A percentile compares a stretch with the other conserved stretches of the same genome.
These are phyloP conservation scores for Nicotiana benthamiana DNA, from an alignment of 257 asterid species.

Conservation along the genomic window DNA sequence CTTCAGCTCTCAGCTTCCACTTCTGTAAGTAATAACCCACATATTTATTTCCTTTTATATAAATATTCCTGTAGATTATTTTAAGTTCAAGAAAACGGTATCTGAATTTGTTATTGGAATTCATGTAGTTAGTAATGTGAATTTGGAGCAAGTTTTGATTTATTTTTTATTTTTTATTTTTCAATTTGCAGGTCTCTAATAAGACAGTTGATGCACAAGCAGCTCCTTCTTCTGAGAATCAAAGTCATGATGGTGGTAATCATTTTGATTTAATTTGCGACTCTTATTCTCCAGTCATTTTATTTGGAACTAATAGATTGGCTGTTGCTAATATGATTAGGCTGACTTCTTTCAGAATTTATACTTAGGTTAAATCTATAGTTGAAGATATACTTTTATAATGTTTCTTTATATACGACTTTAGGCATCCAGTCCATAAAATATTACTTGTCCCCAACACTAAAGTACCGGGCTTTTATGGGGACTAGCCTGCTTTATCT, in stretches of 20 bases:
- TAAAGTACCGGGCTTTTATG: too few relatives aligned
- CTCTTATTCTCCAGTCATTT: not conserved
- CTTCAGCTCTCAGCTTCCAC: constrained; percentile 27
- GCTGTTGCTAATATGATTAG: not conserved
- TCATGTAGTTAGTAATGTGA: not conserved
- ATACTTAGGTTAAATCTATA: not conserved
- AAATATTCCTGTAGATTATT: not conserved
- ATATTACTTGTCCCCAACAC: too few relatives aligned
- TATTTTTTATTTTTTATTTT: not conserved
- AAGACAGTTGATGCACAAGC: constrained; percentile 21
- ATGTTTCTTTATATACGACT: not conserved
- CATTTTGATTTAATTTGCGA: not conserved
- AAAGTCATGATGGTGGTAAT: constrained; percentile 6
- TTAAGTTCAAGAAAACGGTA: not conserved
- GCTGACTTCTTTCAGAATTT: not conserved
- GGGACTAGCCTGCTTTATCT: too few relatives aligned
- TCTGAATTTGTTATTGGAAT: not conserved
- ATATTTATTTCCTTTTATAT: not conserved
- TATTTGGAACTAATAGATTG: not conserved
- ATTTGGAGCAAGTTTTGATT: not conserved
- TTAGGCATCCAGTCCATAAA: not conserved
- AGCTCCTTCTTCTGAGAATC: constrained; percentile 26
- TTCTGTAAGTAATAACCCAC: constrained; percentile 25
- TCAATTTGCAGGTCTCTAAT: constrained; percentile 17
- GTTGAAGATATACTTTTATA: not conserved